Base-by-base conservation (phyloP, 1,284 basidiomycete genomes). In the Ganoderma leucocontextum region DNA sequence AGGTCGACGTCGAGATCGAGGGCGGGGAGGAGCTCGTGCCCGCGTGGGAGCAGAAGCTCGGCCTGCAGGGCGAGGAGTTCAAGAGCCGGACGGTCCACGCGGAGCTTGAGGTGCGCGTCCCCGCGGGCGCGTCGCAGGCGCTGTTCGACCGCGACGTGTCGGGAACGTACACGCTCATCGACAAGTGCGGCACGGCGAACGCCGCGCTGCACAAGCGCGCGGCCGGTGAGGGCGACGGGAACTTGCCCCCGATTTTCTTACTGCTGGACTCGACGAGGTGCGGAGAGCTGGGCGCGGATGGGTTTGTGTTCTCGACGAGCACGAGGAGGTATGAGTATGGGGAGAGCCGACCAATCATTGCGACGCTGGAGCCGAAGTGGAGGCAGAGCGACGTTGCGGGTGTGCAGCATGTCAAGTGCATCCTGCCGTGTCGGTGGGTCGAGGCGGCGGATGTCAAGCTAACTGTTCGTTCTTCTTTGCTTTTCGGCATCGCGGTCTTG, bases 141-240 rank as follows among this genome's bases (percentile, higher is more conserved):
- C 81, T 85, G 41, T 87, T 98, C 38, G 96, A 98, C 78, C 89
- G 92, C 53, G 87, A 94, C 75, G 89, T 98, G 61, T 89, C 91
- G 4, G 96, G 97, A 4, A 83, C 81, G 0, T 98, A 98, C 77
- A 82, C 84, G 12, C 87, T 97, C 47, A 83, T 96, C 62, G 91
- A 94, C 70, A 91, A 91, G 77, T 98, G 96, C 70, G 96, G 96
- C 1, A 96, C 95, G 0, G 95, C 97, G 1, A 95, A 94, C 77
- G 86, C 87, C 35, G 93, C 94, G n/a, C 83, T 98, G 47, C 95
- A 98, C 80, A 90, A 88, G 79, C 91, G 88, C 70, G 78, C 83
- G 41, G 62, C 79, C 25, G 79, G 80, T 4, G 71, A 78, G 0
- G 82, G 82, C 13, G 88, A 90, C 0, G 58, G 22, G 58, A 76